Evolutionary conservation across 768 basidiomycete species (phyloP).

Genomic region (Psilocybe cubensis): DNA sequence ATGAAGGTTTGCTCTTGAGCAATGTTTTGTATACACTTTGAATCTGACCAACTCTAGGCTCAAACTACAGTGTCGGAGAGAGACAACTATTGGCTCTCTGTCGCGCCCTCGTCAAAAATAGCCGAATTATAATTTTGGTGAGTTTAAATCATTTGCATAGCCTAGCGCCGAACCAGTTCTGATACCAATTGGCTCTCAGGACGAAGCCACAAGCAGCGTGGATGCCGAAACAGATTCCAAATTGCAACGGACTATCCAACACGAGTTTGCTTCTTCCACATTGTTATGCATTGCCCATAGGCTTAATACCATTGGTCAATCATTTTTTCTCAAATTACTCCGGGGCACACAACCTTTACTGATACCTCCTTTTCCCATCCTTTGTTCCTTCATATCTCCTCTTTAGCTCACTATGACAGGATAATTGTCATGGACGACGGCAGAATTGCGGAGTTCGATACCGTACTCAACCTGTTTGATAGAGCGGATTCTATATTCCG

Average conservation of each 20-base stretch:
- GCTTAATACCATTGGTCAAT: conserved; percentile 57
- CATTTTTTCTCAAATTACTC: no score
- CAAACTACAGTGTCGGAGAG: conserved; percentile 71
- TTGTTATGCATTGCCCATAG: conserved; percentile 62
- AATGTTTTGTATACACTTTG: neutral
- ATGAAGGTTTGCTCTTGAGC: conserved; percentile 51
- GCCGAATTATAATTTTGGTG: conserved; percentile 59
- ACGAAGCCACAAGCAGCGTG: conserved; percentile 66
- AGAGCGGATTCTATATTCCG: conserved; percentile 68
- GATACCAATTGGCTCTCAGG: conserved; percentile 33
- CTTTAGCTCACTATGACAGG: conserved; percentile 62
- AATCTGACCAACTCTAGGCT: conserved; percentile 35
- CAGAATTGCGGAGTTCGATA: conserved; percentile 72
- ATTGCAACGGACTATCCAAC: conserved; percentile 65
- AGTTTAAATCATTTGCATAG: conserved; percentile 16
- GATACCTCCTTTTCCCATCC: neutral
- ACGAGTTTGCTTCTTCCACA: conserved; percentile 58
- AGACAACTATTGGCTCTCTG: conserved; percentile 66
- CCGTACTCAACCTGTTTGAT: conserved; percentile 68
- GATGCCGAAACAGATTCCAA: conserved; percentile 67
- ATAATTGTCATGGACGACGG: conserved; percentile 78
- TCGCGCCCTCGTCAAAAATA: conserved; percentile 64
- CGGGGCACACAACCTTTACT: no score
- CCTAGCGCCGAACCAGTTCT: neutral
- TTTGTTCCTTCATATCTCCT: neutral